Percentiles rank a stretch among this genome's conserved stretches.
Evolutionary conservation across 2,329 filamentous ascomycete species (phyloP).

Genomic region (Orbilia oligospora): DNA sequence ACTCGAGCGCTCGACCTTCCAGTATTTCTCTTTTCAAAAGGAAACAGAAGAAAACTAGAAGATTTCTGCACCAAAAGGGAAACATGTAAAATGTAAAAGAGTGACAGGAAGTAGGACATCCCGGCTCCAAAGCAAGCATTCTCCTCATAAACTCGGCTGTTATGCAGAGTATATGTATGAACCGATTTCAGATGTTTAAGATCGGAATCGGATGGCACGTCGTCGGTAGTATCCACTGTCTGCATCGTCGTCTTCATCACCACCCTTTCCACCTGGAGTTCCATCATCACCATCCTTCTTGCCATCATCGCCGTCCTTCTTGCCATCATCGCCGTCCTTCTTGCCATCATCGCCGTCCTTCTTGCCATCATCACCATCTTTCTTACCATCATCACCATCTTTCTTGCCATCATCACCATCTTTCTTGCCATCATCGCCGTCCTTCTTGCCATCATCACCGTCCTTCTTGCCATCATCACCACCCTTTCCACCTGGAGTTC

Average conservation of each 20-base stretch:
- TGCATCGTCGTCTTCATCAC: background rate
- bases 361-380: background rate
- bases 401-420: background rate
- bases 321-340: background rate
- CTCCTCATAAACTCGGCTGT: background rate
- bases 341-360: background rate
- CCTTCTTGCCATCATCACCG: background rate
- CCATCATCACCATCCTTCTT: background rate
- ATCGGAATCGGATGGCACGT: conserved; percentile 24
- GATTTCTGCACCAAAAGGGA: background rate
- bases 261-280: background rate
- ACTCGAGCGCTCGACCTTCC: background rate
- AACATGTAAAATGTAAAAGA: conserved; percentile 12
- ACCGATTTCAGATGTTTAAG: background rate
- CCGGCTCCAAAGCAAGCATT: conserved; percentile 20
- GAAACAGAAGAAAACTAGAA: background rate
- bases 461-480: background rate
- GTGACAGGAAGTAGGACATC: conserved; percentile 16
- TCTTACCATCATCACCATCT: background rate
- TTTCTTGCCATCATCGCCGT: background rate
- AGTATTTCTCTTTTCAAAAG: too few relatives aligned
- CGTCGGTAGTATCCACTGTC: conserved; percentile 6
- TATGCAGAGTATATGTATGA: background rate
- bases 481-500: background rate
- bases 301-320: background rate